Evolutionary conservation across 2,329 filamentous ascomycete species (phyloP), one percentile per base, ranked within the genome.

Genomic region (Penicillium crustosum): DNA sequence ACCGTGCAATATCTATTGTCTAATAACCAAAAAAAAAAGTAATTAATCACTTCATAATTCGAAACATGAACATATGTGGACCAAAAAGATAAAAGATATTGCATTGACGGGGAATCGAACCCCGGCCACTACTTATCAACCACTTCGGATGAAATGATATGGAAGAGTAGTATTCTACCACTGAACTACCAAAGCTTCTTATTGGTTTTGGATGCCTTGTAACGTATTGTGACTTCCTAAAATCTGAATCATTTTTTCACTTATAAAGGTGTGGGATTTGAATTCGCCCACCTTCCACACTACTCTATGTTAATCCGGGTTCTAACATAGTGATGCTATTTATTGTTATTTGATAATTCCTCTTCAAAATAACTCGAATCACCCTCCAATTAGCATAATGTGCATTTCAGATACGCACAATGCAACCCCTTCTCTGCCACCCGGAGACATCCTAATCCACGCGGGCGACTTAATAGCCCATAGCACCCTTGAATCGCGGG

Each of bases 381-480:
- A 39, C 47, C 48, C 49, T 23, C 25, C 13, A 27, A 54, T 57
- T 12, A 33, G 49, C 10, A 58, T 58, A 36, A 49, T 50, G 33
- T 80, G 76, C 64, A 69, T 81, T 35, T 81, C 79, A 7, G 78
- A 81, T 60, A 81, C 78, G 12, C 78, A 81, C 66, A 77, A 76
- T 59, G 62, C 60, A 17, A 69, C 71, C 10, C 74, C 73, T 4
- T 50, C 55, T 1, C 58, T 82, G 9, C 78, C 78, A 1, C 38
- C 60, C 3, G 79, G 77, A 1, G 79, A 82, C 59, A 65, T 82
- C 2, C 72, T 82, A 15, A 70, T 82, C 49, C 79, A 82, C 57
- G 77, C 79, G 0, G 80, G 80, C 21, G 79, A 82, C 58, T 70
- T 82, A n/a, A 80, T 78, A 0, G 68, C 78, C 50, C 69, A 70